phyloP scores from a whole-genome alignment of 2,329 filamentous ascomycete species.

The Dactylellina cionopaga region DNA sequence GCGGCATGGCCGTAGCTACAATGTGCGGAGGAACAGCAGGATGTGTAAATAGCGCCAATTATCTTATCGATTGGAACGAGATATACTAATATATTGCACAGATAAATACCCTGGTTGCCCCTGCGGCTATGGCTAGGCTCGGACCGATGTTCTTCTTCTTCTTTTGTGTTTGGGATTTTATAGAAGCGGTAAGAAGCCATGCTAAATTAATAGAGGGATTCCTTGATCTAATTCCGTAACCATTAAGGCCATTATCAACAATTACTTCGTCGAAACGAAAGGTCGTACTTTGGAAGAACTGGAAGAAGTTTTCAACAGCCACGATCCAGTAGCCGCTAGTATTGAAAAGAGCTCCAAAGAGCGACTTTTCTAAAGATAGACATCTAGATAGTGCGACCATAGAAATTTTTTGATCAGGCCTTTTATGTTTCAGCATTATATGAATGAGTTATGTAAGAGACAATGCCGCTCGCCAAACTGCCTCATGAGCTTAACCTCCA shows the following conservation, averaged over 20 bases:
- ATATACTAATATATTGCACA: conserved; percentile 44
- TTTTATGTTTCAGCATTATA: no score
- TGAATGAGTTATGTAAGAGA: not conserved
- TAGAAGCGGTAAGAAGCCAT: conserved; percentile 61
- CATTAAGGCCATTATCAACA: conserved; percentile 41
- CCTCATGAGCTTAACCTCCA: no score
- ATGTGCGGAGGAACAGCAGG: conserved; percentile 60
- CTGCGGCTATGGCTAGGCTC: conserved; percentile 58
- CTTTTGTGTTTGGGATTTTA: conserved; percentile 64
- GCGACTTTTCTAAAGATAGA: conserved; percentile 29
- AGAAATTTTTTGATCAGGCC: no score
- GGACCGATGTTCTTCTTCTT: conserved; percentile 64
- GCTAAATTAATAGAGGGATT: not conserved
- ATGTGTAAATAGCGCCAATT: conserved; percentile 57
- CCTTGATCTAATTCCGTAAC: not conserved
- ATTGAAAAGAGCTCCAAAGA: conserved; percentile 43
- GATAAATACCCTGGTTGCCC: conserved; percentile 57
- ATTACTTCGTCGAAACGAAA: conserved; percentile 54
- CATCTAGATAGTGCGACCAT: no score
- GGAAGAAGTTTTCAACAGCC: conserved; percentile 56
- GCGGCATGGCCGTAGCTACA: conserved; percentile 60
- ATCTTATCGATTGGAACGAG: not conserved
- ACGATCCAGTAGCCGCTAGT: conserved; percentile 53
- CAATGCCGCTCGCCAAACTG: no score
- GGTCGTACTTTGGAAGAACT: conserved; percentile 55